Evolutionary conservation across 768 basidiomycete species (phyloP), one percentile per base, ranked within the genome.

Genomic region (Suillus placidus): DNA sequence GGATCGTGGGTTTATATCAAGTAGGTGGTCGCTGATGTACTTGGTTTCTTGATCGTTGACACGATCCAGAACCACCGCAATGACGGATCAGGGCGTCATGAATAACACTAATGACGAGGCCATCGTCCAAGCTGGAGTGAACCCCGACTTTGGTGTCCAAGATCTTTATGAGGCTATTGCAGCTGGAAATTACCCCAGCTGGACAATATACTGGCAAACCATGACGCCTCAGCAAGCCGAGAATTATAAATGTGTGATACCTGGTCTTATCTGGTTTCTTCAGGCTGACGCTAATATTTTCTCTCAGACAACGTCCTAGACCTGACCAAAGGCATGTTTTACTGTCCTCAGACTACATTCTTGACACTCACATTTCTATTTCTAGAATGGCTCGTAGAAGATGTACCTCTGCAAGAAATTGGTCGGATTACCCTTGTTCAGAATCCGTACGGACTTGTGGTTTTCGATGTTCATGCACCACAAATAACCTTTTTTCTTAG

Each of bases 141-240:
- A 80, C 64, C 75, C 80, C 0, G 87, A 88, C 71, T 88, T 83
- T 74, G 84, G 84, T 63, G 79, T 83, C 37, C 78, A 84, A 43
- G 86, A 88, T 70, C 74, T 88, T 23, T 86, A 75, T 66, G 84
- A 86, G 30, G 79, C 86, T 20, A 88, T 88, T 67, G 83, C 84
- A 66, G 78, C 79, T 35, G 81, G 81, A 14, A 74, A 81, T 9
- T 86, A 79, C 76, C 86, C 87, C 32, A 81, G 82, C 67, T 88
- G 84, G 83, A 86, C 86, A 60, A 70, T 88, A 20, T 86, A 84
- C 68, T 83, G 86, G 14, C 87, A 87, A 75, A 80, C 79, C 30
- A 80, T 87, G 80, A 83, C 83, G 1, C 75, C 82, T 10, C 68
- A 83, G 65, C 77, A 87, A 70, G 87, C 86, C 18, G 80, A 85